phyloP scores from a whole-genome alignment of 345 rosid genomes.

The Camelina sativa region DNA sequence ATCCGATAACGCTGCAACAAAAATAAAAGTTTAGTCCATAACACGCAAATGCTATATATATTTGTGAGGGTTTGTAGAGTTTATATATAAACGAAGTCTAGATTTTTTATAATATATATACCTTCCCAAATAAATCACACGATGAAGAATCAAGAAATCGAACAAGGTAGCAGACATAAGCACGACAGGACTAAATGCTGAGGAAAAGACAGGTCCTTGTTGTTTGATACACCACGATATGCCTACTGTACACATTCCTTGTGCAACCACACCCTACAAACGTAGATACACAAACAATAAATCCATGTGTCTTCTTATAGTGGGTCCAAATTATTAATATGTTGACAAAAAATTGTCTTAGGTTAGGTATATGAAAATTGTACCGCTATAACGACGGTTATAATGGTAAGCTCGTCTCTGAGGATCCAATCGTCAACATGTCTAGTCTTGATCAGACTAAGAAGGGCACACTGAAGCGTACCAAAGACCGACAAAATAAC shows the following conservation, averaged over 20 bases:
- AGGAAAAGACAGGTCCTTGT: conserved; percentile 54
- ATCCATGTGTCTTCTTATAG: conserved; percentile 1
- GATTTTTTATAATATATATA: neutral
- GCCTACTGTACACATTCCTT: conserved; percentile 52
- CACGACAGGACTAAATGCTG: conserved; percentile 49
- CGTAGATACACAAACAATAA: neutral
- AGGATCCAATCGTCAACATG: conserved; percentile 53
- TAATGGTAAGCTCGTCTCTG: conserved; percentile 49
- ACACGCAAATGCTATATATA: conserved; percentile 6
- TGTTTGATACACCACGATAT: conserved; percentile 53
- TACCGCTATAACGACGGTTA: conserved; percentile 51
- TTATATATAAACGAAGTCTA: too few species aligned
- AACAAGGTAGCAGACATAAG: conserved; percentile 42
- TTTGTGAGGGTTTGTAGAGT: neutral
- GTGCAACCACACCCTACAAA: conserved; percentile 44
- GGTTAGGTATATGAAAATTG: conserved; percentile 24
- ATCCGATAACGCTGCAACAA: conserved; percentile 41
- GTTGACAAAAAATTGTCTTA: neutral
- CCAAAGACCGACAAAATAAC: conserved; percentile 60
- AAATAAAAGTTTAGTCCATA: neutral
- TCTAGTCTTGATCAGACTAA: conserved; percentile 48
- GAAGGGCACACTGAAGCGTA: conserved; percentile 57
- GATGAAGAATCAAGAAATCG: conserved; percentile 44
- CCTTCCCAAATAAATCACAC: conserved; percentile 42
- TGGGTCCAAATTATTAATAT: neutral